These are phyloP conservation scores for Vaccinium myrtillus DNA, from an alignment of 148 eudicot genomes.

Conservation along the genomic window DNA sequence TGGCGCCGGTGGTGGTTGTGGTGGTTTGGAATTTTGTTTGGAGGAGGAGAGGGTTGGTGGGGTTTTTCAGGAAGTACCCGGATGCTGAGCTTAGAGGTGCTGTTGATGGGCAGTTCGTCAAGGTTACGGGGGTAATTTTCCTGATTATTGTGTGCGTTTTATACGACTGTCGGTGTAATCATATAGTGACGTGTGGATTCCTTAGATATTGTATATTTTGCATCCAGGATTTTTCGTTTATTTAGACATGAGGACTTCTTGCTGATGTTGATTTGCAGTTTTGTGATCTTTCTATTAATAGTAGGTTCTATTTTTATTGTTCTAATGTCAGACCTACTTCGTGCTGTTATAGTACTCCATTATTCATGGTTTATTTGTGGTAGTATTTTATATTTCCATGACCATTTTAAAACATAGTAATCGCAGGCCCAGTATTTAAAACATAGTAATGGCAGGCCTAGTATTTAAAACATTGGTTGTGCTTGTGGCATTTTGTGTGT, in stretches of 20 bases:
- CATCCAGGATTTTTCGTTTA: neutral
- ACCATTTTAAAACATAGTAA: neutral
- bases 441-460: too few species aligned
- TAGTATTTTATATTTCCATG: neutral
- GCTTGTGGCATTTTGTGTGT: too few species aligned
- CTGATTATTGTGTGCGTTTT: neutral
- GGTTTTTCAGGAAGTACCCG: conserved; percentile 52
- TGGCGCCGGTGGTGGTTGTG: conserved; percentile 41
- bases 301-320: neutral
- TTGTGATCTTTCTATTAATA: neutral
- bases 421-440: too few species aligned
- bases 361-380: neutral
- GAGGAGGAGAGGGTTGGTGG: conserved; percentile 49
- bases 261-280: conserved; percentile 2
- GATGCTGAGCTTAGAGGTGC: conserved; percentile 91
- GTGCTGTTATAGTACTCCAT: neutral
- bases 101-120: conserved; percentile 87
- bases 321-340: neutral
- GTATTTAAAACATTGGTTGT: too few species aligned
- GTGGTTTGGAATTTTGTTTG: conserved; percentile 63
- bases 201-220: neutral
- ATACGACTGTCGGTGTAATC: too few species aligned
- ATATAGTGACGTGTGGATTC: too few species aligned
- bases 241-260: neutral
- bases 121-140: conserved; percentile 89